phyloP scores from a whole-genome alignment of 2,329 filamentous ascomycete genomes.

The Ceratocystis alfenasii region DNA sequence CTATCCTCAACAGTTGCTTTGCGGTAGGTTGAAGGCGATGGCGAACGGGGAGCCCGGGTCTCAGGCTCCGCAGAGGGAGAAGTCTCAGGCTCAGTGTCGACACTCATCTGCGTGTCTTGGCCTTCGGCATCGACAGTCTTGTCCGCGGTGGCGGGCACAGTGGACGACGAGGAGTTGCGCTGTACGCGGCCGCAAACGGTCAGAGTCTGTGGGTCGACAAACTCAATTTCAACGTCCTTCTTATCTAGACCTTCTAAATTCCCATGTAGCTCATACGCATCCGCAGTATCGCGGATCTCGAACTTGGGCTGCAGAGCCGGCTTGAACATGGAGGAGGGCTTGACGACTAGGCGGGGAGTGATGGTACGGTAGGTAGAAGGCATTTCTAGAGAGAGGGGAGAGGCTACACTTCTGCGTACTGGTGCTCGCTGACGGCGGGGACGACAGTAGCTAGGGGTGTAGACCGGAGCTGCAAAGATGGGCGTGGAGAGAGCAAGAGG shows the following conservation, averaged over 20 bases:
- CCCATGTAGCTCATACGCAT: constrained; percentile 55
- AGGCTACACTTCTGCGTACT: neutral
- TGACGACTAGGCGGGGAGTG: neutral
- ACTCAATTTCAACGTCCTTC: constrained; percentile 56
- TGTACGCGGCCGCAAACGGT: constrained; percentile 41
- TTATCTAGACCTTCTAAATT: constrained; percentile 57
- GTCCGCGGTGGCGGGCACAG: neutral
- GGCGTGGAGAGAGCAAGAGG: neutral
- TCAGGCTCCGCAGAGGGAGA: constrained; percentile 29
- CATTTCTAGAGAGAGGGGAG: neutral
- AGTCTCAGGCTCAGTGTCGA: neutral
- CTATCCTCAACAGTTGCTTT: constrained; percentile 57
- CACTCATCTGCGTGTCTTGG: neutral
- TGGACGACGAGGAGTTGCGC: neutral
- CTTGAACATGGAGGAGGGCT: neutral
- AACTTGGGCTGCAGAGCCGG: constrained; percentile 32
- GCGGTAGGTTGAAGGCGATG: constrained; percentile 31
- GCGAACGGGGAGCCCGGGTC: constrained; percentile 26
- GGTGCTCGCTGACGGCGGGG: neutral
- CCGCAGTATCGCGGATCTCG: constrained; percentile 53
- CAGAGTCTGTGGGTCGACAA: constrained; percentile 54
- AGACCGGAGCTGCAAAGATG: neutral
- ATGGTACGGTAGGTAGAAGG: neutral
- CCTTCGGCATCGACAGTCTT: neutral
- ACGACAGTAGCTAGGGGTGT: neutral